A percentile compares a stretch with the other conserved stretches of the same genome.
Conservation (phyloP, 73 alveolate species). For the Diophrys sp. region DNA sequence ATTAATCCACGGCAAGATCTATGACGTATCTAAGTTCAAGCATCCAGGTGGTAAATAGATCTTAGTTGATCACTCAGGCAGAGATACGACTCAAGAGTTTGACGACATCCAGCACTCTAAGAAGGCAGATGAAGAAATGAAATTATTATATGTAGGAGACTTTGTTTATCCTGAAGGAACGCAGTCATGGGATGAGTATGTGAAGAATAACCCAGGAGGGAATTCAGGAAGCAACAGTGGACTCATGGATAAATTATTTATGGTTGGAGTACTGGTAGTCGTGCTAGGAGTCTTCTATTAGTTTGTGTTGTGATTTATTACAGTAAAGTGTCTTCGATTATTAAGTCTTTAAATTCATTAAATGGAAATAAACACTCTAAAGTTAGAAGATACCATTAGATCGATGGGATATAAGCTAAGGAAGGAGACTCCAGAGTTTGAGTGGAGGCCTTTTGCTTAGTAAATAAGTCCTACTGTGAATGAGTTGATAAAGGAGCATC, state of each 20-base stretch:
- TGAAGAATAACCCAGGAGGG: background rate
- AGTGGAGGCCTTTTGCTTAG: too few species aligned
- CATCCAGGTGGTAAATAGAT: constrained; percentile 66
- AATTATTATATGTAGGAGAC: constrained; percentile 45
- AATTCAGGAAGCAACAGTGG: background rate
- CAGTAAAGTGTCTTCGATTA: too few species aligned
- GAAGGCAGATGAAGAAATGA: constrained; percentile 28
- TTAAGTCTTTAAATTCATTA: too few species aligned
- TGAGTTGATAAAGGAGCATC: too few species aligned
- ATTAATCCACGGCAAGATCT: constrained; percentile 47
- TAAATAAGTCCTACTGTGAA: too few species aligned
- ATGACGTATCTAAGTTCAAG: constrained; percentile 48
- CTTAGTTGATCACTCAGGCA: constrained; percentile 33
- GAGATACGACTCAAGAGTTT: constrained; percentile 48
- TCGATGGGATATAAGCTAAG: too few species aligned
- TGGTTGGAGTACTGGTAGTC: background rate
- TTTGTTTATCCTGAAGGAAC: too few species aligned
- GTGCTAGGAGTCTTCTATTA: background rate
- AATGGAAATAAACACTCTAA: too few species aligned
- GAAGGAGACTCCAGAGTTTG: too few species aligned
- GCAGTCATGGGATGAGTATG: too few species aligned
- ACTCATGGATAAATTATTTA: background rate
- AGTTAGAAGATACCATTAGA: too few species aligned
- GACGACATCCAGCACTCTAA: constrained; percentile 50
- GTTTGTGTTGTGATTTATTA: background rate